Conservation (phyloP, 352 stramenopile species). For the Aphanomyces stellatus region DNA sequence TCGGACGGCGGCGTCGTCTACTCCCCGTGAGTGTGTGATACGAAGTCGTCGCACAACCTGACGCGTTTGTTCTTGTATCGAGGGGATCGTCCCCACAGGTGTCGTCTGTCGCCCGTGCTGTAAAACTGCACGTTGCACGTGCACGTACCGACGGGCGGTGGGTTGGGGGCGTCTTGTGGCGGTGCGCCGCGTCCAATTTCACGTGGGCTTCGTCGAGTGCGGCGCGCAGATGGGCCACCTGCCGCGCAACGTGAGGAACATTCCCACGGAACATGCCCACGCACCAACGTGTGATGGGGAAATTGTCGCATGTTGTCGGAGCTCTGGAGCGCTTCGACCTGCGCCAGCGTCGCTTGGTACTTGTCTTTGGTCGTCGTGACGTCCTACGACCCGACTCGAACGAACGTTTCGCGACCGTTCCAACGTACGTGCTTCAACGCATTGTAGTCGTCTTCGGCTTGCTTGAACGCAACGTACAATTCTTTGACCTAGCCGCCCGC, state of each 20-base stretch:
- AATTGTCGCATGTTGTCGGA: conserved; percentile 12
- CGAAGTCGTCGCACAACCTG: no score
- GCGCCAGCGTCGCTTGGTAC: conserved; percentile 37
- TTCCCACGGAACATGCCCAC: background rate
- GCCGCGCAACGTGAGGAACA: background rate
- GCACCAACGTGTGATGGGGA: conserved; percentile 16
- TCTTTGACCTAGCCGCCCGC: conserved; percentile 37
- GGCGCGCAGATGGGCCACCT: conserved; percentile 14
- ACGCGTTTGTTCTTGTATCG: no score
- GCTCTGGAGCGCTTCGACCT: conserved; percentile 19
- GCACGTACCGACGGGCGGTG: background rate
- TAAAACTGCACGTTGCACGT: background rate
- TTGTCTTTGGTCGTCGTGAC: conserved; percentile 33
- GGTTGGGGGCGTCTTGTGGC: background rate
- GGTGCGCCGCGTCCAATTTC: conserved; percentile 30
- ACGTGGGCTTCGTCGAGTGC: conserved; percentile 9
- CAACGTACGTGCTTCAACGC: conserved; percentile 27
- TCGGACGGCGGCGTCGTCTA: background rate
- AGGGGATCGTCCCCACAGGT: background rate
- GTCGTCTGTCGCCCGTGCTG: background rate
- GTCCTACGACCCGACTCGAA: background rate
- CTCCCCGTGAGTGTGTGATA: background rate
- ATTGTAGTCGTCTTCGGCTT: conserved; percentile 45
- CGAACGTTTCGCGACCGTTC: background rate
- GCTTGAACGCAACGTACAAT: conserved; percentile 67